Evolutionary conservation across 352 stramenopile genomes (phyloP), one percentile per base, ranked within the genome.

Genomic region (Globisporangium parvum): DNA sequence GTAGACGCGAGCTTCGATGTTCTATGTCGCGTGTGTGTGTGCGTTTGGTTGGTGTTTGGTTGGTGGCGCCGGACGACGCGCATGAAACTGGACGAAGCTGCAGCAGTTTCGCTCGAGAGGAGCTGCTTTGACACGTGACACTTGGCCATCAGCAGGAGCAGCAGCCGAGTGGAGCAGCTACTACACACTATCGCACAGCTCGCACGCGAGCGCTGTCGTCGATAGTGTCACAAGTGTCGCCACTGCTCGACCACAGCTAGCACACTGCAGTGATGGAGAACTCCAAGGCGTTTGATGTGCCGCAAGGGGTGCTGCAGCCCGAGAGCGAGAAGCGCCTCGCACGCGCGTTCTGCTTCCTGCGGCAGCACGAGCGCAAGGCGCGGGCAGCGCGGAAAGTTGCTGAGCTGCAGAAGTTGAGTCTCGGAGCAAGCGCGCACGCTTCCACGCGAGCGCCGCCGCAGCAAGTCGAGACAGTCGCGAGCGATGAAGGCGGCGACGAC

Each of bases 291-390:
- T 54, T 63, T 37, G 60, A 67, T 9, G 8, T 59, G 49, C 53
- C 61, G 17, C 61, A 56, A 11, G 58, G 39, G 4, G 39, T 70
- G 58, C 61, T 85, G 23, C 66, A 70, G 44, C 51, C 66, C 3
- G 78, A 85, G n/a, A 64, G 63, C 20, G 65, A 73, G 35, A 59
- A 70, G 53, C 72, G 73, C 42, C 56, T 88, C 47, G 55, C 76
- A 57, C 71, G 74, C 6, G 60, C 79, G 17, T 86, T 88, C 44
- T 73, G 64, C 54, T 74, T 77, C 39, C 57, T 85, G 15, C 70
- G 76, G 8, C 76, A 86, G 60, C 72, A 85, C 50, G 74, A 85
- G 24, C 66, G 72, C 39, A 87, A 85, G 69, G 42, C 74, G 17
- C 70, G 58, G 23, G 63, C 75, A 8, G 57, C 63, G 37, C 70